Conservation (phyloP, 1,284 basidiomycete species). For the Heterobasidion annosum region DNA sequence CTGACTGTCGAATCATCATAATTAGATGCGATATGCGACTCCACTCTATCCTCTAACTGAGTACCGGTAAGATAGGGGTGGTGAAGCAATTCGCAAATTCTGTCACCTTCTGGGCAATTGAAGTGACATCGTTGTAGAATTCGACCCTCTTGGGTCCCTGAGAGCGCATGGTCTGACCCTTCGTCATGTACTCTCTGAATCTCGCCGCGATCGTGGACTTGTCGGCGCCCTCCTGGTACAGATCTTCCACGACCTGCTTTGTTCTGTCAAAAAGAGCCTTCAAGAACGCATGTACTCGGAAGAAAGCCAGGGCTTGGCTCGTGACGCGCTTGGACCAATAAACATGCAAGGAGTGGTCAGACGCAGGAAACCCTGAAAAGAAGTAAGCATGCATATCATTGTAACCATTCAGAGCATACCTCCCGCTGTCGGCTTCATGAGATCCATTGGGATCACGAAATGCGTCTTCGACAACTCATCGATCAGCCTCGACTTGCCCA, state of each 20-base stretch:
- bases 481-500: conserved; percentile 19
- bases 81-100: too few relatives aligned
- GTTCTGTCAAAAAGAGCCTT: background rate
- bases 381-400: background rate
- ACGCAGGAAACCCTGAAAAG: background rate
- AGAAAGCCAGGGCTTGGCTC: background rate
- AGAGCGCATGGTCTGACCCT: background rate
- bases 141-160: background rate
- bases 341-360: background rate
- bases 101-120: too few relatives aligned
- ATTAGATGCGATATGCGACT: too few relatives aligned
- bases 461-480: conserved; percentile 17
- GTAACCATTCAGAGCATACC: background rate
- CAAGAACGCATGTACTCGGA: background rate
- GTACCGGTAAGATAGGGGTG: too few relatives aligned
- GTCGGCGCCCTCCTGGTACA: background rate
- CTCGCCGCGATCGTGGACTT: background rate
- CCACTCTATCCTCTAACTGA: too few relatives aligned
- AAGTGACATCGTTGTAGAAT: background rate
- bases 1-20: too few relatives aligned
- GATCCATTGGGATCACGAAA: conserved; percentile 18
- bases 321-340: background rate
- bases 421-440: conserved; percentile 5
- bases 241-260: background rate
- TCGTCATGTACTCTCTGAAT: background rate